Evolutionary conservation across 2,329 filamentous ascomycete species (phyloP), one percentile per base, ranked within the genome.

Genomic region (Lasiodiplodia sp.): DNA sequence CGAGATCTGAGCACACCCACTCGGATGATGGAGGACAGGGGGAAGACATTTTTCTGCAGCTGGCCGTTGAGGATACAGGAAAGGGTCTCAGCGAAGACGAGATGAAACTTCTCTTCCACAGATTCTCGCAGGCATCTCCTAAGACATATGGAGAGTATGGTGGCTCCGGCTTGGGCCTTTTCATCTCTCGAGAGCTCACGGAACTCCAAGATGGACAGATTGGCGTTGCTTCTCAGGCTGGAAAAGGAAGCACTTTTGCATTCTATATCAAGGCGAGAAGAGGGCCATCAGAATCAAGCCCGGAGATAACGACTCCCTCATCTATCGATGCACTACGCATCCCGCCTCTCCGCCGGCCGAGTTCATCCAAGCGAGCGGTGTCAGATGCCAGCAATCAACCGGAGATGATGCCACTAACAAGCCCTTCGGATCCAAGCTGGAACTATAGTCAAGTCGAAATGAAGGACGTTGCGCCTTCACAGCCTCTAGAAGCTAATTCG

Each of bases 91-190:
- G 23, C 25, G 51, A 53, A 12, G 53, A 60, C 8, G 68, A 69
- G 28, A 67, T 67, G 64, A 67, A 64, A 8, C 64, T 67, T 16
- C 64, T 69, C 12, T 69, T 69, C 31, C 62, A 67, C 34, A 55
- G 68, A 2, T 69, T 69, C 44, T 64, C 62, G 10, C 68, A 69
- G 21, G 66, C 71, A 21, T 71, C 69, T 12, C 71, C 71, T 21
- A 71, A 71, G 31, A 74, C 72, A 5, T 70, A 74, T 25, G 69
- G 73, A 31, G 72, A 78, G 14, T 79, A 79, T 34, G 77, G 78
- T 72, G 79, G 78, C 5, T 78, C 76, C n/a, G 78, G 78, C 0
- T 71, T 80, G 1, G 78, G 78, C 2, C 73, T 79, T 7, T 79
- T 78, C 70, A 79, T 79, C 56, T 79, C 77, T 0, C 72, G 75